A percentile compares a stretch with the other conserved stretches of the same genome.
These are phyloP conservation scores for Tylopilus sp. DNA, from an alignment of 768 basidiomycete genomes.

Conservation along the genomic window DNA sequence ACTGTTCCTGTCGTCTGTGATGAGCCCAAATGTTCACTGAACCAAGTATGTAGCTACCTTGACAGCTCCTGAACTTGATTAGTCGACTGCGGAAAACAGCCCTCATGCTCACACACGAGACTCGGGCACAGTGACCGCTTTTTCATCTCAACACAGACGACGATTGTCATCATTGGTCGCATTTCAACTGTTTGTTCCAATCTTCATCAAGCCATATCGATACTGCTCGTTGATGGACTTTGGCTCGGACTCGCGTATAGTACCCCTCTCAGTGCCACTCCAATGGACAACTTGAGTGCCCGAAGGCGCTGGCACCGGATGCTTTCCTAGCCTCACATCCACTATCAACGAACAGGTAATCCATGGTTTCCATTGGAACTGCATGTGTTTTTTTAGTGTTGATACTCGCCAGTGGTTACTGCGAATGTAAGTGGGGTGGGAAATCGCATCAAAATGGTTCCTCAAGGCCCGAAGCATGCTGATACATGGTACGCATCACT, in stretches of 20 bases:
- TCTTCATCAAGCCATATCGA: too few species aligned
- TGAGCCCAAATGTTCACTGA: background rate
- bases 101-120: background rate
- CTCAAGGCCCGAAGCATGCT: background rate
- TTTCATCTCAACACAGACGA: background rate
- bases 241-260: too few species aligned
- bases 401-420: background rate
- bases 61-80: background rate
- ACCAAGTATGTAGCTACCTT: background rate
- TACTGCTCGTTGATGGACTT: too few species aligned
- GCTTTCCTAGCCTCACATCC: background rate
- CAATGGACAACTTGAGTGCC: too few species aligned
- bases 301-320: background rate
- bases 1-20: background rate
- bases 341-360: too few species aligned
- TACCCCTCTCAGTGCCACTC: too few species aligned
- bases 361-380: background rate
- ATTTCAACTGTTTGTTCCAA: background rate
- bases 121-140: background rate
- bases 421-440: too few species aligned
- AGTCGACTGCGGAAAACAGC: background rate
- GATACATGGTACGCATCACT: background rate
- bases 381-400: background rate
- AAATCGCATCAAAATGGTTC: background rate
- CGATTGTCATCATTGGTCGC: background rate